Conservation (phyloP, 805 yeast genomes). For the Candida ficus region DNA sequence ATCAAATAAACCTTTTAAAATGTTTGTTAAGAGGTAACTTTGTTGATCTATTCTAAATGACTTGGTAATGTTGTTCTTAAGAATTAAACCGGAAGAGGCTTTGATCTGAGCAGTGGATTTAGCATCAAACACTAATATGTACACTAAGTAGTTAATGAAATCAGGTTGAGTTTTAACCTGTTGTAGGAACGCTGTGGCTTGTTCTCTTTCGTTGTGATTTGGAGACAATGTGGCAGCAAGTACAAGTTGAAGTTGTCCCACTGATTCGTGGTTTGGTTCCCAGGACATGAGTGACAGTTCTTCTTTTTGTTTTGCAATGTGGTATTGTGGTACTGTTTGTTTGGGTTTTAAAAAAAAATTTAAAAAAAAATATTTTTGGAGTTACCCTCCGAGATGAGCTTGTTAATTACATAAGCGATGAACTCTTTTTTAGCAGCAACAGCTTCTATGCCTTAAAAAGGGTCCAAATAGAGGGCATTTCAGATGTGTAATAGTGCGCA, state of each 20-base stretch:
- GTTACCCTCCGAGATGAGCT: constrained; percentile 5
- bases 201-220: constrained; percentile 44
- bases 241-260: constrained; percentile 60
- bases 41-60: constrained; percentile 28
- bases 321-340: neutral
- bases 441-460: too few relatives aligned
- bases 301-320: too few relatives aligned
- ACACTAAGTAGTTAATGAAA: constrained; percentile 73
- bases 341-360: neutral
- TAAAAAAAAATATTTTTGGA: neutral
- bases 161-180: constrained; percentile 70
- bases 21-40: constrained; percentile 30
- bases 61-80: constrained; percentile 68
- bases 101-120: constrained; percentile 51
- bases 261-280: constrained; percentile 60
- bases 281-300: constrained; percentile 40
- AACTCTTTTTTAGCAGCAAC: neutral
- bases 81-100: constrained; percentile 82
- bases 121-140: constrained; percentile 54
- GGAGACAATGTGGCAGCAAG: constrained; percentile 70
- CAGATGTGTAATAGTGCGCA: too few relatives aligned
- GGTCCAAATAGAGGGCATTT: too few relatives aligned
- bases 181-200: constrained; percentile 69
- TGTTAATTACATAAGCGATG: neutral
- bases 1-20: constrained; percentile 46